Evolutionary conservation across 805 yeast genomes (phyloP).

Genomic region (Metschnikowia cerradonensis): DNA sequence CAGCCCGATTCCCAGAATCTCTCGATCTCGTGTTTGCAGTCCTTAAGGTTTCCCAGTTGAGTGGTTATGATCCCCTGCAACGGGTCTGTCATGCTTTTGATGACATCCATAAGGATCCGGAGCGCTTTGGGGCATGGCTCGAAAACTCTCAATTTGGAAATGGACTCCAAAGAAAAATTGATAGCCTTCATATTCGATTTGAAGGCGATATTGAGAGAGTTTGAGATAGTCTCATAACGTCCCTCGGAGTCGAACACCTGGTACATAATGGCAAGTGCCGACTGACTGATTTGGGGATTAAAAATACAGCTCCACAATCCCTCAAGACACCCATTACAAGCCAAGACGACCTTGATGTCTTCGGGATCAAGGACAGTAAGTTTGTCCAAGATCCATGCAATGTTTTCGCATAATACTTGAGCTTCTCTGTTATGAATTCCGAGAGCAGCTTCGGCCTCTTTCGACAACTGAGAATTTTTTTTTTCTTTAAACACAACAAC

Average conservation of each 20-base stretch:
- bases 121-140: constrained; percentile 77
- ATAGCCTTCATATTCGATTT: constrained; percentile 47
- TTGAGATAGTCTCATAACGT: constrained; percentile 68
- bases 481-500: constrained; percentile 23
- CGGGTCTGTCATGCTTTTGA: constrained; percentile 61
- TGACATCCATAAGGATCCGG: constrained; percentile 69
- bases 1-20: constrained; percentile 69
- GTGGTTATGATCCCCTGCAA: constrained; percentile 49
- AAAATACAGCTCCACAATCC: constrained; percentile 76
- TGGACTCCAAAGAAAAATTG: constrained; percentile 40
- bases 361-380: constrained; percentile 30
- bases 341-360: constrained; percentile 21
- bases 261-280: constrained; percentile 66
- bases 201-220: constrained; percentile 44
- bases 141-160: constrained; percentile 47
- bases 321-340: constrained; percentile 37
- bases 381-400: constrained; percentile 27
- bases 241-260: constrained; percentile 75
- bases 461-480: constrained; percentile 19
- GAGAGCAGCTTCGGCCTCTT: constrained; percentile 22
- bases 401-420: constrained; percentile 16
- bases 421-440: constrained; percentile 32
- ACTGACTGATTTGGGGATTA: constrained; percentile 63
- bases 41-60: constrained; percentile 4
- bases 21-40: constrained; percentile 21